Conservation (phyloP, 2,329 filamentous ascomycete genomes). For the Pestalotiopsis sp. region DNA sequence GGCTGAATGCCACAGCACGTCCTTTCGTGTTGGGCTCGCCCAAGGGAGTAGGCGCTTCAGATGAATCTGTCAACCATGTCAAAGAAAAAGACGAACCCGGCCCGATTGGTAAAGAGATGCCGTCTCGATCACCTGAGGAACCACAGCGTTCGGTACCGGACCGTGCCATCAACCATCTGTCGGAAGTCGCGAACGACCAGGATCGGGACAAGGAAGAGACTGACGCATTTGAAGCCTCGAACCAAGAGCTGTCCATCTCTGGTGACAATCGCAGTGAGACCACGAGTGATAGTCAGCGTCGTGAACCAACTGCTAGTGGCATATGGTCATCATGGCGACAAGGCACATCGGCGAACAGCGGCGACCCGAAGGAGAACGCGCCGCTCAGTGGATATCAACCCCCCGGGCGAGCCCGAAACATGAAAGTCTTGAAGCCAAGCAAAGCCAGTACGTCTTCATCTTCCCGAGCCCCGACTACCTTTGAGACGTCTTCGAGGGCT, state of each 20-base stretch:
- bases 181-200: conserved; percentile 46
- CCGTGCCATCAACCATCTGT: conserved; percentile 35
- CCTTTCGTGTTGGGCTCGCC: conserved; percentile 44
- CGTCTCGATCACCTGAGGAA: conserved; percentile 36
- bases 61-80: conserved; percentile 21
- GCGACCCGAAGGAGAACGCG: conserved; percentile 56
- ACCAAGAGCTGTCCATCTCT: conserved; percentile 30
- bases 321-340: conserved; percentile 77
- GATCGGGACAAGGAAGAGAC: conserved; percentile 20
- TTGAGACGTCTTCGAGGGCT: conserved; percentile 53
- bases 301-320: conserved; percentile 45
- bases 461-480: conserved; percentile 51
- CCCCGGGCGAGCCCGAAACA: conserved; percentile 67
- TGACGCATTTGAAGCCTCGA: conserved; percentile 24
- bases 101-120: conserved; percentile 38
- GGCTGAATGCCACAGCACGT: conserved; percentile 57
- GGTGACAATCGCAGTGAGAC: conserved; percentile 20
- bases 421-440: conserved; percentile 87
- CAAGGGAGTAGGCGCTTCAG: conserved; percentile 23
- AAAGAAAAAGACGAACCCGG: conserved; percentile 32
- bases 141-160: conserved; percentile 33
- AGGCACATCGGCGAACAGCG: conserved; percentile 46
- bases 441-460: conserved; percentile 63
- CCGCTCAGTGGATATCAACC: conserved; percentile 72
- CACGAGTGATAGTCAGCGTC: conserved; percentile 26